Conservation (phyloP, 2,329 filamentous ascomycete species). For the Leptographium wingfieldii region DNA sequence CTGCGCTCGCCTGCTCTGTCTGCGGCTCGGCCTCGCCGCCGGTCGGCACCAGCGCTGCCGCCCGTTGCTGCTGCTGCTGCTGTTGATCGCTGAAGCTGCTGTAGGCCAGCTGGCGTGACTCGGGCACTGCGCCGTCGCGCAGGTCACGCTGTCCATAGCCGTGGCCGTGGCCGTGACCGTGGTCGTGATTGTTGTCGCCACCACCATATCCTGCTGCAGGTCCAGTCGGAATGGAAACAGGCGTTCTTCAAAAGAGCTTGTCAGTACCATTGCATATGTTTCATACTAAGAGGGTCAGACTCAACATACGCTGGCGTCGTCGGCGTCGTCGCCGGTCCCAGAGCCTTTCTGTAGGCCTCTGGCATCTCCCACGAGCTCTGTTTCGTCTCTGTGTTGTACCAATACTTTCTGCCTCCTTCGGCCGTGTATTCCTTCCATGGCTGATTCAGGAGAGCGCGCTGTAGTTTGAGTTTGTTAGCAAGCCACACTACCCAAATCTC, state of each 20-base stretch:
- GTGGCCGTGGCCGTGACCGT: constrained; percentile 8
- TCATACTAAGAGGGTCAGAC: not conserved
- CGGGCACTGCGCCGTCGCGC: constrained; percentile 26
- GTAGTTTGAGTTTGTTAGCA: constrained; percentile 9
- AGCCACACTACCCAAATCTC: not conserved
- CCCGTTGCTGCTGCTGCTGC: constrained; percentile 26
- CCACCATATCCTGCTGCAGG: constrained; percentile 18
- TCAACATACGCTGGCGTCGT: constrained; percentile 29
- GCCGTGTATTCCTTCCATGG: constrained; percentile 90
- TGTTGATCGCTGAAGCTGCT: not conserved
- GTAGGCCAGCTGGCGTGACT: constrained; percentile 42
- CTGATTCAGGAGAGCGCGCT: constrained; percentile 70
- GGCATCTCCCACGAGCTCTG: constrained; percentile 94
- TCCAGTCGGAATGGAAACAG: constrained; percentile 22
- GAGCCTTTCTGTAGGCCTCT: constrained; percentile 62
- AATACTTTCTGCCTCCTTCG: constrained; percentile 81
- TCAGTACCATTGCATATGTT: not conserved
- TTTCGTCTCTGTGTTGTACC: constrained; percentile 86
- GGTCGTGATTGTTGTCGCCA: not conserved
- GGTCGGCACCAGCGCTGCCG: constrained; percentile 48
- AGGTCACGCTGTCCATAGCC: constrained; percentile 5
- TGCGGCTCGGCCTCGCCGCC: constrained; percentile 51
- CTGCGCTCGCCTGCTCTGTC: constrained; percentile 64
- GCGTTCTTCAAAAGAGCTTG: constrained; percentile 11
- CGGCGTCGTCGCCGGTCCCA: constrained; percentile 43